Percentiles rank a stretch among this genome's conserved stretches.
Conservation (phyloP, 2,329 filamentous ascomycete species). For the Akanthomyces muscarius region DNA sequence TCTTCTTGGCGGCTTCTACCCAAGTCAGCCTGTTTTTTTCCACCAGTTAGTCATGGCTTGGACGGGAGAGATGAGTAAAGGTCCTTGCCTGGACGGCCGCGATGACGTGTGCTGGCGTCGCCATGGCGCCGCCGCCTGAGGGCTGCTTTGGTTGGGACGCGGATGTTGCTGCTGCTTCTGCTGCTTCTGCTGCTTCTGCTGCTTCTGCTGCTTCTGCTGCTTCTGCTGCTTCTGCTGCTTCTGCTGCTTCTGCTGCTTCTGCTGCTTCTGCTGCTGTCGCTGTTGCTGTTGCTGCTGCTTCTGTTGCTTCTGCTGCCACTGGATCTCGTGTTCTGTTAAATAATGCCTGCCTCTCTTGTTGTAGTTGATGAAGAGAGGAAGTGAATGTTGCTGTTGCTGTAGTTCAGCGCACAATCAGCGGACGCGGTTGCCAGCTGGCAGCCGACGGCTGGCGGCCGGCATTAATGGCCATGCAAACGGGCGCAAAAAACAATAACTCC, state of each 20-base stretch:
- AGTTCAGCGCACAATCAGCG: background rate
- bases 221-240: background rate
- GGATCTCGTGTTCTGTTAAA: background rate
- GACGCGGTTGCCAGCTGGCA: background rate
- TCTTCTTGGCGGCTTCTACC: conserved; percentile 9
- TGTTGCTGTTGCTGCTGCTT: background rate
- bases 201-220: too few relatives aligned
- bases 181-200: background rate
- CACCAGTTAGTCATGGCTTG: background rate
- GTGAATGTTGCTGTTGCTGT: background rate
- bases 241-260: background rate
- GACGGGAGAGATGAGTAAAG: background rate
- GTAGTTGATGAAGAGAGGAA: background rate
- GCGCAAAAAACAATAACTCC: too few relatives aligned
- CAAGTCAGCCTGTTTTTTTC: conserved; percentile 8
- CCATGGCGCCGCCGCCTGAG: background rate
- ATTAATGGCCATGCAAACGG: background rate
- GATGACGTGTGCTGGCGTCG: background rate
- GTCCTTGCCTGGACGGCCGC: background rate
- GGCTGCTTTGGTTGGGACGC: background rate
- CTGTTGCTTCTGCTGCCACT: background rate
- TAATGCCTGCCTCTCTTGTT: background rate
- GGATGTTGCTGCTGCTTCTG: background rate
- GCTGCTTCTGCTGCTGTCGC: background rate
- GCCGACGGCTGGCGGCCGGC: background rate